Evolutionary conservation across 768 basidiomycete genomes (phyloP), one percentile per base, ranked within the genome.

Genomic region (Sporobolomyces phaffii): DNA sequence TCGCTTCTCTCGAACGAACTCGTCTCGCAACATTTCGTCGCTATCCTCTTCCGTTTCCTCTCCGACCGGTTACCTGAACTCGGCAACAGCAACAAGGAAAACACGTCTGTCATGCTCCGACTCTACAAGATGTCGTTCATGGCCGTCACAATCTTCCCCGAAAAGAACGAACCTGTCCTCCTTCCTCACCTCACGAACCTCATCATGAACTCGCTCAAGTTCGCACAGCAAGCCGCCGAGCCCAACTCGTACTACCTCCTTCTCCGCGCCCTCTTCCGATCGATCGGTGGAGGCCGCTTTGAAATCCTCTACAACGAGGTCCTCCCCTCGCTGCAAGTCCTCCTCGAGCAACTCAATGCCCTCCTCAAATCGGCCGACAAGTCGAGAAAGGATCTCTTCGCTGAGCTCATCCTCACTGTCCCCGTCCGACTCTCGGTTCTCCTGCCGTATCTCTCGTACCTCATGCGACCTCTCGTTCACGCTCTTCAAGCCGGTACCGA

Each of bases 281-380:
- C 87, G 31, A 93, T 93, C 64, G 89, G 89, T 26, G 91, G 91
- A 1, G 94, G 93, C 13, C 83, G 90, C 31, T 96, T 97, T 77
- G 96, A 98, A 75, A 81, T 89, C 38, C 79, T 99, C 51, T 98
- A 98, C 81, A 91, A 92, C 74, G 94, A 94, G 73, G 94, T 99
- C 15, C 81, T 98, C 14, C 94, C 96, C 3, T 84, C 98, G 52
- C 83, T 99, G 7, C 93, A 96, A 22, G 93, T 97, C 76, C 92
- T 99, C 88, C 83, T 99, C 52, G 94, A 99, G 75, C 90, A 87
- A 67, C 81, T 99, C 49, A 93, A 94, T 73, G 84, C 88, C 54
- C 91, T 98, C 65, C 83, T 99, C 22, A 82, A 88, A 54, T 84
- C 90, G 14, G 89, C 89, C n/a, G 82, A 79, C 64, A 74, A 77